These are phyloP conservation scores for Sugiyamaella lignohabitans DNA, from an alignment of 805 yeast species.

Conservation along the genomic window DNA sequence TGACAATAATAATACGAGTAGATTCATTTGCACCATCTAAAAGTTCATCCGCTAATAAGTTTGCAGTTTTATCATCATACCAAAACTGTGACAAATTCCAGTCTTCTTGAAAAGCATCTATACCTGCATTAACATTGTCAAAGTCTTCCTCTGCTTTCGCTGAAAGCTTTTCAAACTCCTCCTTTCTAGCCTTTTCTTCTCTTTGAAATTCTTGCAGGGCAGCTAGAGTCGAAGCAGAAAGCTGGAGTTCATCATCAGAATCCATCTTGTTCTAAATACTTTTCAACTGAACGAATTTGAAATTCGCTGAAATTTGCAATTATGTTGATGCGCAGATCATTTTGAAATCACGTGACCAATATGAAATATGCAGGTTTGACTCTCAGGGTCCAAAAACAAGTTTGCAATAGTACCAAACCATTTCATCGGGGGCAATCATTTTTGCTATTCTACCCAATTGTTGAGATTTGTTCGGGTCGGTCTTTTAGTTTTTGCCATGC, in stretches of 20 bases:
- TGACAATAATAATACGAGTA: constrained; percentile 67
- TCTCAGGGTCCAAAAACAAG: no score
- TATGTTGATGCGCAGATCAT: no score
- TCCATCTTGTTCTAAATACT: no score
- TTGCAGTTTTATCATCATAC: constrained; percentile 70
- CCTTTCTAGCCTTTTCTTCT: constrained; percentile 54
- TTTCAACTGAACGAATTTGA: no score
- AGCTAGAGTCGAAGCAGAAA: constrained; percentile 46
- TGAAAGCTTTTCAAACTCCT: constrained; percentile 50
- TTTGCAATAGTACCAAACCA: no score
- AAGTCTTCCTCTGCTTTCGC: constrained; percentile 52
- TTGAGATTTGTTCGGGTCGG: no score
- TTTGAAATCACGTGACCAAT: no score
- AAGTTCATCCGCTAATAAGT: constrained; percentile 58
- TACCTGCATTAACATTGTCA: constrained; percentile 39
- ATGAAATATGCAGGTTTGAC: no score
- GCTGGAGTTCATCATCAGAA: constrained; percentile 10
- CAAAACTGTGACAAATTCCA: constrained; percentile 95
- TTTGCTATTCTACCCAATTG: no score
- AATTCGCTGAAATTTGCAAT: no score
- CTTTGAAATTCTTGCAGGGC: constrained; percentile 56
- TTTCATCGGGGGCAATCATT: no score
- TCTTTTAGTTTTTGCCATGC: no score
- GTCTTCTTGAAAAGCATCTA: constrained; percentile 78
- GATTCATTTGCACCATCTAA: constrained; percentile 68